These are phyloP conservation scores for Trypanosoma rangeli DNA, from an alignment of 208 protist species.

Conservation along the genomic window DNA sequence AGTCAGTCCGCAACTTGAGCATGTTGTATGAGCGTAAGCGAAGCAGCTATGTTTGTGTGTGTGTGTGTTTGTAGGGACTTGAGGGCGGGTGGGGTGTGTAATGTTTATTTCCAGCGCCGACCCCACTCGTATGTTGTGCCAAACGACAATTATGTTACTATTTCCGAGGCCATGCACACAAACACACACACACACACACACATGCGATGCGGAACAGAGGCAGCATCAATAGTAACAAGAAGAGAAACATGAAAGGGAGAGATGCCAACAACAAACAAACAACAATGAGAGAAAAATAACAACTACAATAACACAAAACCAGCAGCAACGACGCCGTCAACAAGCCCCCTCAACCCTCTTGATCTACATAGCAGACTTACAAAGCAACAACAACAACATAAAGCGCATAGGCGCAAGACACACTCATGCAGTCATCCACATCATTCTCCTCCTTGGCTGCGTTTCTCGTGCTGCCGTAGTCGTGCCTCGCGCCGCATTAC, in stretches of 20 bases:
- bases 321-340: not conserved
- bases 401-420: too few relatives aligned
- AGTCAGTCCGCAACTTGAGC: not conserved
- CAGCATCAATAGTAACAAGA: not conserved
- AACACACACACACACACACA: not conserved
- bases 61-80: too few relatives aligned
- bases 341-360: not conserved
- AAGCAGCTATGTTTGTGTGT: too few relatives aligned
- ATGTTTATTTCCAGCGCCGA: not conserved
- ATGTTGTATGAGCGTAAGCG: too few relatives aligned
- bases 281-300: not conserved
- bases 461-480: slow-evolving; percentile 31
- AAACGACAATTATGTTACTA: not conserved
- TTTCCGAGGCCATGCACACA: not conserved
- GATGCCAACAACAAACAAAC: not conserved
- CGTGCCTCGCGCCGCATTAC: slow-evolving; percentile 38
- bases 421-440: too few relatives aligned
- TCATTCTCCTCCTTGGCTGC: slow-evolving; percentile 3
- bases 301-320: too few relatives aligned
- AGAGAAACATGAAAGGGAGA: not conserved
- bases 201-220: not conserved
- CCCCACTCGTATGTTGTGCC: not conserved
- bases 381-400: too few relatives aligned
- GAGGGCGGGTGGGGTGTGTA: too few relatives aligned
- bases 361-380: too few relatives aligned